Base-by-base conservation (phyloP, 2,329 filamentous ascomycete genomes). In the Graphilbum sp. region DNA sequence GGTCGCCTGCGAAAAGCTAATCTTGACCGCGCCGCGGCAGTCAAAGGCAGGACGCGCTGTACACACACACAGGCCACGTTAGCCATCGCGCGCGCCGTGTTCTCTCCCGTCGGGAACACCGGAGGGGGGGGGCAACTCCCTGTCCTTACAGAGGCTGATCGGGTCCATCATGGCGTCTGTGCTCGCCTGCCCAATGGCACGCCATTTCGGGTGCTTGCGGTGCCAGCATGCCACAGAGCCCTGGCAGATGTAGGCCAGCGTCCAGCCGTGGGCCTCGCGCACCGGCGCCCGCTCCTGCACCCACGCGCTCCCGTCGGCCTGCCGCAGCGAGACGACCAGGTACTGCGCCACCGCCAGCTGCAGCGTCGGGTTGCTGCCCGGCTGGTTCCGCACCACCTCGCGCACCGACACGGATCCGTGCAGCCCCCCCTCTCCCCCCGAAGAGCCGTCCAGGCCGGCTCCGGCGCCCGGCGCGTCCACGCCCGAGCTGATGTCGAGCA, bases 31-130 rank as follows among this genome's bases (percentile, higher is more conserved):
- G 16, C 71, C 71, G 29, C 66, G 61, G 42, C 71, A 75, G 46
- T 75, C 69, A 44, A 73, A 75, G 0, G 70, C 70, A 37, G 71
- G 71, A 13, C 71, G 66, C 21, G 54, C 67, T 70, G 43, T 10
- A 5, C 21, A n/a, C 21, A 24, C 5, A 24, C 21, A 24, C 21
- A 24, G 11, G 6, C 11, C 21, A 24, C 21, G n/a, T n/a, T n/a
- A n/a, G n/a, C n/a, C 21, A 24, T 24, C 21, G 21, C 21, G 5
- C 21, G 21, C 21, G 21, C 21, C 11, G n/a, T n/a, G n/a, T n/a
- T n/a, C n/a, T n/a, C n/a, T n/a, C n/a, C n/a, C n/a, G n/a, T n/a
- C n/a, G n/a, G n/a, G n/a, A n/a, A n/a, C n/a, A n/a, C n/a, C n/a
- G n/a, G n/a, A n/a, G n/a, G n/a, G n/a, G n/a, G n/a, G n/a, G n/a